These are phyloP conservation scores for Chlorella sp. DNA, from an alignment of 139 green algal genomes.

Conservation along the genomic window DNA sequence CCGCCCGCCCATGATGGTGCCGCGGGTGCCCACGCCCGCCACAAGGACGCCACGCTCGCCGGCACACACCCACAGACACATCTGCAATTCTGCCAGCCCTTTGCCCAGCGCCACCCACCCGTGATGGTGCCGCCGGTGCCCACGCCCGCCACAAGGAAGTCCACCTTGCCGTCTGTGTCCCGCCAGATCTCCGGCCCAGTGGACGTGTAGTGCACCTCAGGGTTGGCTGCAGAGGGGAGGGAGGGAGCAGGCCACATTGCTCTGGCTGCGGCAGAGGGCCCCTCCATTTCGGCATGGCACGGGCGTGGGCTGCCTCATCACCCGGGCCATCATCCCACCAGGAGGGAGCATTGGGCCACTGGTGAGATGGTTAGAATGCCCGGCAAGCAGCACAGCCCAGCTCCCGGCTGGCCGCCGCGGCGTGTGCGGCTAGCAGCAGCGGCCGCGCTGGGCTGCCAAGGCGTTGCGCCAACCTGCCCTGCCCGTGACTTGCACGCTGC, in stretches of 20 bases:
- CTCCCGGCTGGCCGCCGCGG: too few relatives aligned
- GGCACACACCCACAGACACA: not conserved
- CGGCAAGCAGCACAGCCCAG: too few relatives aligned
- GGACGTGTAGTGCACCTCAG: slow-evolving; percentile 87
- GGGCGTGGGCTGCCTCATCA: too few relatives aligned
- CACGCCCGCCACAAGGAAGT: slow-evolving; percentile 88
- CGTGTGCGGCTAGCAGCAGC: too few relatives aligned
- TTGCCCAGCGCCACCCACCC: not conserved
- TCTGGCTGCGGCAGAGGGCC: not conserved
- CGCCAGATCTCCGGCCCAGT: slow-evolving; percentile 97
- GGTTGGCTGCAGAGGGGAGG: slow-evolving; percentile 69
- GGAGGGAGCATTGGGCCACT: too few relatives aligned
- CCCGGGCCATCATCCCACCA: too few relatives aligned
- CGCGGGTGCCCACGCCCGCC: slow-evolving; percentile 94
- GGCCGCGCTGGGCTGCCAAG: too few relatives aligned
- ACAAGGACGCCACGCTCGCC: slow-evolving; percentile 77
- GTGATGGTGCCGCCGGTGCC: slow-evolving; percentile 98
- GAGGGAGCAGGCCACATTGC: not conserved
- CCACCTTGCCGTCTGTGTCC: slow-evolving; percentile 75
- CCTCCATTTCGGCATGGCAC: not conserved
- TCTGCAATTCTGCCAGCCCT: not conserved
- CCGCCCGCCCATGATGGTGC: slow-evolving; percentile 87
- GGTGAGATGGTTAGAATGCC: too few relatives aligned
- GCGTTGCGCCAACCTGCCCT: too few relatives aligned
- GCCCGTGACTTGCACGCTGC: too few relatives aligned